phyloP scores from a whole-genome alignment of 2,329 filamentous ascomycete genomes.

The Colletotrichum sp. region DNA sequence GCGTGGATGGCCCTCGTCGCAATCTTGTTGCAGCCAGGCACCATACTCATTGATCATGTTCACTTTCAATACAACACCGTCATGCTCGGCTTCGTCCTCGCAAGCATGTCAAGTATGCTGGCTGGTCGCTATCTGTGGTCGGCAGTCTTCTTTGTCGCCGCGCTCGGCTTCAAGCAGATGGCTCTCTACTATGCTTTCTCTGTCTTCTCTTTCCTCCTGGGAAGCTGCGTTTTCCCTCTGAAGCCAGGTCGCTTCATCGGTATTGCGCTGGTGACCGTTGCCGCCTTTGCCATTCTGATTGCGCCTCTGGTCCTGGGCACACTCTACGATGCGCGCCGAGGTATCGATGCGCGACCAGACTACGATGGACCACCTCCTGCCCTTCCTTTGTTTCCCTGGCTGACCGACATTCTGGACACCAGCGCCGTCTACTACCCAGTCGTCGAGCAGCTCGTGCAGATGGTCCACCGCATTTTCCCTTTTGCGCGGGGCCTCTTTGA shows the following conservation, averaged over 20 bases:
- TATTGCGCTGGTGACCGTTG: slow-evolving; percentile 75
- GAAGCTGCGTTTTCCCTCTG: slow-evolving; percentile 81
- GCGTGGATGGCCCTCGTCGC: slow-evolving; percentile 85
- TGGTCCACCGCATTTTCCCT: slow-evolving; percentile 91
- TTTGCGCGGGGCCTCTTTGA: slow-evolving; percentile 96
- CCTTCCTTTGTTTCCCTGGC: slow-evolving; percentile 63
- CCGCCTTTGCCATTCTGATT: slow-evolving; percentile 76
- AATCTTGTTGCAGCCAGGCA: slow-evolving; percentile 89
- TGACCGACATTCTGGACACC: slow-evolving; percentile 64
- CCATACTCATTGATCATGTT: slow-evolving; percentile 91
- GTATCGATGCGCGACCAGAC: slow-evolving; percentile 61
- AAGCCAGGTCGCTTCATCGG: slow-evolving; percentile 71
- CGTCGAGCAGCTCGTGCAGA: slow-evolving; percentile 79
- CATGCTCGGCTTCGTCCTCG: slow-evolving; percentile 91
- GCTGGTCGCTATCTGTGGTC: slow-evolving; percentile 87
- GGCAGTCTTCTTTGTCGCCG: slow-evolving; percentile 90
- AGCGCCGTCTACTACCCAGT: slow-evolving; percentile 75
- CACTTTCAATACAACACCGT: slow-evolving; percentile 99
- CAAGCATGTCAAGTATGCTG: slow-evolving; percentile 86
- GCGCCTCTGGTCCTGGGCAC: slow-evolving; percentile 77
- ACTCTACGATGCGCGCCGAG: slow-evolving; percentile 69
- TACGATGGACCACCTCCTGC: slow-evolving; percentile 63
- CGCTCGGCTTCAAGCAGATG: slow-evolving; percentile 99
- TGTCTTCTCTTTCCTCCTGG: slow-evolving; percentile 90
- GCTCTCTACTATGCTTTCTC: slow-evolving; percentile 94